Conservation (phyloP, 768 basidiomycete species). For the Leccinum arenicola region DNA sequence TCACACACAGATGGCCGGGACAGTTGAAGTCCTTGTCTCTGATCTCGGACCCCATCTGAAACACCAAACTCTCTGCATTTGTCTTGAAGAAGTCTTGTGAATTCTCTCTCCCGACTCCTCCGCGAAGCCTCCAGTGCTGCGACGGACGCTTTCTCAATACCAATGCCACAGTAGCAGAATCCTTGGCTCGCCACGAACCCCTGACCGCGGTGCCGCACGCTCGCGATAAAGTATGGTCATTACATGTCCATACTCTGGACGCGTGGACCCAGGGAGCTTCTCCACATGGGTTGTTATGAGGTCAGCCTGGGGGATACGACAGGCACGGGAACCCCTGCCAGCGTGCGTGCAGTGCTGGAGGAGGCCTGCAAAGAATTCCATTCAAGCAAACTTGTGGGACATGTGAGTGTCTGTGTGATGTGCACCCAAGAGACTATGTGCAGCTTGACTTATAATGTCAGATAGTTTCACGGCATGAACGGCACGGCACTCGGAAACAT, state of each 20-base stretch:
- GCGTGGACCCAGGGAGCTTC: constrained; percentile 65
- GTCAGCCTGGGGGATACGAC: constrained; percentile 91
- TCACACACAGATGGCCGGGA: constrained; percentile 75
- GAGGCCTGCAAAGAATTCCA: constrained; percentile 62
- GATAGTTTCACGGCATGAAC: constrained; percentile 86
- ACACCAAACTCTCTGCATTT: constrained; percentile 71
- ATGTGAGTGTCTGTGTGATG: constrained; percentile 35
- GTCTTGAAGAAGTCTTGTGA: constrained; percentile 63
- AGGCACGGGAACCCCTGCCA: constrained; percentile 75
- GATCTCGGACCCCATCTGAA: constrained; percentile 47
- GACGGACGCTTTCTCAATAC: constrained; percentile 89
- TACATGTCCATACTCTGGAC: constrained; percentile 84
- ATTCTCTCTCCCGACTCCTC: constrained; percentile 43
- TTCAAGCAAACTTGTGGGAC: constrained; percentile 66
- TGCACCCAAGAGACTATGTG: no score
- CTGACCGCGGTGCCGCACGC: constrained; percentile 56
- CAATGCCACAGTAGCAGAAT: constrained; percentile 70
- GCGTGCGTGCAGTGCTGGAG: constrained; percentile 65
- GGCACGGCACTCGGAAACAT: constrained; percentile 81
- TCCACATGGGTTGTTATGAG: constrained; percentile 94
- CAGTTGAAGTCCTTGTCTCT: constrained; percentile 63
- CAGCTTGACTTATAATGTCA: not conserved
- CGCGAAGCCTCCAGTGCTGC: constrained; percentile 50
- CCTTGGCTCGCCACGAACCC: constrained; percentile 57
- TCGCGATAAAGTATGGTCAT: constrained; percentile 52